Conservation (phyloP, 2,329 filamentous ascomycete genomes). For the Hortaea sp. region DNA sequence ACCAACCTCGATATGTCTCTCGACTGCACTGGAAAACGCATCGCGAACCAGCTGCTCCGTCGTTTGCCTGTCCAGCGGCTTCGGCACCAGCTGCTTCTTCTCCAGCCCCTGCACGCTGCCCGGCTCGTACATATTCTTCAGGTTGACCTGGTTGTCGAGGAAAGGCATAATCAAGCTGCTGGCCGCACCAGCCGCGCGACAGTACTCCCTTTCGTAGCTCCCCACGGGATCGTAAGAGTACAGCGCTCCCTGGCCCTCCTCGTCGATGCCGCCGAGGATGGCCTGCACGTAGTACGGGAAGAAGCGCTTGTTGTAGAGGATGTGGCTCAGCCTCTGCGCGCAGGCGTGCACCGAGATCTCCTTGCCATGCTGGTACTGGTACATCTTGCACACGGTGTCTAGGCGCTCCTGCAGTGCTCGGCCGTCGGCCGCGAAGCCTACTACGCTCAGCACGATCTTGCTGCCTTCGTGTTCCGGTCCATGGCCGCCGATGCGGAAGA, state of each 20-base stretch:
- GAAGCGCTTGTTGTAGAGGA: constrained; percentile 95
- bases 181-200: constrained; percentile 81
- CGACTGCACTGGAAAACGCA: constrained; percentile 94
- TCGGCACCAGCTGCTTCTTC: constrained; percentile 57
- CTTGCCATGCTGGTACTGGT: constrained; percentile 96
- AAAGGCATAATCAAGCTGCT: constrained; percentile 94
- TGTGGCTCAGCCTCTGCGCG: constrained; percentile 87
- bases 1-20: constrained; percentile 98
- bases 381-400: constrained; percentile 95
- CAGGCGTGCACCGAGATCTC: constrained; percentile 90
- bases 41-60: constrained; percentile 89
- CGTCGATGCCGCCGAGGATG: constrained; percentile 87
- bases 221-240: constrained; percentile 98
- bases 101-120: constrained; percentile 76
- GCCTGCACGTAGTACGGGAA: constrained; percentile 98
- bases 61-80: constrained; percentile 59
- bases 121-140: constrained; percentile 95
- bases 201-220: constrained; percentile 95
- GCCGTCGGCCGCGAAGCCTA: constrained; percentile 92
- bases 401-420: constrained; percentile 87
- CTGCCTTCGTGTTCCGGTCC: constrained; percentile 76
- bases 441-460: constrained; percentile 81
- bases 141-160: constrained; percentile 98
- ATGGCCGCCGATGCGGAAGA: constrained; percentile 93
- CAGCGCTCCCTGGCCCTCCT: constrained; percentile 84